phyloP scores from a whole-genome alignment of 306 rosid species.

The Herpetospermum pedunculosum region DNA sequence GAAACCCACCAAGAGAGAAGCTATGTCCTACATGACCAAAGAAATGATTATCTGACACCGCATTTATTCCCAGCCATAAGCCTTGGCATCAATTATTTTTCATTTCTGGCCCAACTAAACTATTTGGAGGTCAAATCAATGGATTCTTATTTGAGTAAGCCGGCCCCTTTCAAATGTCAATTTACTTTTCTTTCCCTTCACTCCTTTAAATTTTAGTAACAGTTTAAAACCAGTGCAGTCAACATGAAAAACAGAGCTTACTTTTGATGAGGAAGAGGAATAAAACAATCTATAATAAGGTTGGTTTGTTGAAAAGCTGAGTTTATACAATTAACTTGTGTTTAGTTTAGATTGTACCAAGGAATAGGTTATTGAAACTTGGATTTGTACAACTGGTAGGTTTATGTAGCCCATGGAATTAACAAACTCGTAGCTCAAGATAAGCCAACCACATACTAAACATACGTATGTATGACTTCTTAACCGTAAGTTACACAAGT shows the following conservation, averaged over 20 bases:
- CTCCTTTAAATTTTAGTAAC: neutral
- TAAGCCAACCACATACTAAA: neutral
- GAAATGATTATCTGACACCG: conserved; percentile 12
- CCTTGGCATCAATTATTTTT: conserved; percentile 4
- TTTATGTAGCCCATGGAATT: neutral
- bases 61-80: conserved; percentile 10
- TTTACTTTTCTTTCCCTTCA: neutral
- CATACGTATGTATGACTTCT: neutral
- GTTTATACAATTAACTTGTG: neutral
- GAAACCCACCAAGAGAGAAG: conserved; percentile 5
- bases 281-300: neutral
- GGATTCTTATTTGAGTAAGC: conserved; percentile 6
- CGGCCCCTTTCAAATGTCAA: neutral
- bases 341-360: neutral
- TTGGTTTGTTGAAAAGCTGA: neutral
- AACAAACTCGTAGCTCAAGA: neutral
- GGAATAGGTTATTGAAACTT: neutral
- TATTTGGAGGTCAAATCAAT: conserved; percentile 4
- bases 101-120: neutral
- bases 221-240: neutral
- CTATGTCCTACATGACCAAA: conserved; percentile 7
- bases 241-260: neutral
- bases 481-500: neutral
- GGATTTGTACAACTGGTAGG: neutral
- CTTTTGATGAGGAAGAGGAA: neutral